phyloP scores from a whole-genome alignment of 2,329 filamentous ascomycete species.

The Aureobasidium musti region DNA sequence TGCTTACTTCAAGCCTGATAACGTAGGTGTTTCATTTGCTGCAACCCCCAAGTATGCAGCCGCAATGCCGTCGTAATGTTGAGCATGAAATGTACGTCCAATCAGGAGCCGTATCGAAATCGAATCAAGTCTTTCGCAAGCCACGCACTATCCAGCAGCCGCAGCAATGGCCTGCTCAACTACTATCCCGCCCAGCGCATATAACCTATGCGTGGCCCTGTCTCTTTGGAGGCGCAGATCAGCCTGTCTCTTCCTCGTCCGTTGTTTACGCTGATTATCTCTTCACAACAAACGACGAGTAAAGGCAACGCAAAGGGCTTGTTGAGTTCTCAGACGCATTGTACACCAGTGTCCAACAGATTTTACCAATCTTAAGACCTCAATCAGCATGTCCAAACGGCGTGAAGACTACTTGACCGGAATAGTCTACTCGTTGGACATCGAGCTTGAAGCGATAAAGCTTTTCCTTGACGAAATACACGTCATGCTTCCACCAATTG shows the following conservation, averaged over 20 bases:
- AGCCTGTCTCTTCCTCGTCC: no score
- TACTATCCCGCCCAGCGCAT: neutral
- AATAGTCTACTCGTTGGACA: neutral
- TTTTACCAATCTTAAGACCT: neutral
- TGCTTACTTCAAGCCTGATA: neutral
- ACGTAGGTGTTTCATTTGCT: neutral
- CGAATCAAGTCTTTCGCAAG: neutral
- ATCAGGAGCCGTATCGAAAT: neutral
- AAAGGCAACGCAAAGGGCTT: no score
- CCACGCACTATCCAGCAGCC: neutral
- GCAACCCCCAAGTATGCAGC: neutral
- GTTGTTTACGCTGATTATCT: neutral
- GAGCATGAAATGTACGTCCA: neutral
- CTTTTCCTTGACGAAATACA: neutral
- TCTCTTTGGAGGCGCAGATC: neutral
- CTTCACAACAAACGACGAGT: no score
- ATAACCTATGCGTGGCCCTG: neutral
- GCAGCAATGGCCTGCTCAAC: neutral
- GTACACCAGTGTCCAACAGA: no score
- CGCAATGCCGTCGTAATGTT: neutral
- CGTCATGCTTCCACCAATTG: neutral
- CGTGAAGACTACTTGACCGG: neutral
- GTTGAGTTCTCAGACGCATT: no score
- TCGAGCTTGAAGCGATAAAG: neutral
- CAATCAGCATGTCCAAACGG: neutral